Evolutionary conservation across 805 yeast species (phyloP).

Genomic region (Saturnispora saitoi): DNA sequence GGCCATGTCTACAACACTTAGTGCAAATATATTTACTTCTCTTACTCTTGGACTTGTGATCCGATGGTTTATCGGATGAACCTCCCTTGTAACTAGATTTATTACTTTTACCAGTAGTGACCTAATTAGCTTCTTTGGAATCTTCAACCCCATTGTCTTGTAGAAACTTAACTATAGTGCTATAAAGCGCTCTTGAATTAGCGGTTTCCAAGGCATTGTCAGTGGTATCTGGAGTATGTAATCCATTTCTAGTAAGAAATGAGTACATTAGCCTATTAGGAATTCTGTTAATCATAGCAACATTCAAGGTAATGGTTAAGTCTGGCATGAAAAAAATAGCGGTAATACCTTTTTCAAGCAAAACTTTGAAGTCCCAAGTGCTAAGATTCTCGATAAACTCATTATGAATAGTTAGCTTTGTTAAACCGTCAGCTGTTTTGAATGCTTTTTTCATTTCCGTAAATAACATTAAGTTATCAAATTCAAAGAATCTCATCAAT

Average conservation of each 20-base stretch:
- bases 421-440: neutral
- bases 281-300: neutral
- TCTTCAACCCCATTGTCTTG: neutral
- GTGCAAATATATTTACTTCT: neutral
- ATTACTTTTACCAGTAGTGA: neutral
- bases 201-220: neutral
- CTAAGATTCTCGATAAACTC: neutral
- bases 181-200: neutral
- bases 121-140: neutral
- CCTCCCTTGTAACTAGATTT: neutral
- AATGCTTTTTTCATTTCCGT: neutral
- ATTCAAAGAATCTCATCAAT: neutral
- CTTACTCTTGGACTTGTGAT: neutral
- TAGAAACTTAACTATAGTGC: neutral
- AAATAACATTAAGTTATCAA: neutral
- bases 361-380: neutral
- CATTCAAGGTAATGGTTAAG: neutral
- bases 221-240: neutral
- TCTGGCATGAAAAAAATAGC: neutral
- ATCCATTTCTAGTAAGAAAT: neutral
- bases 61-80: neutral
- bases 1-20: neutral
- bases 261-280: neutral
- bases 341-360: neutral
- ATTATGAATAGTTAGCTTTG: neutral